phyloP scores from a whole-genome alignment of 2,329 filamentous ascomycete species.

The Penicillium sp. region DNA sequence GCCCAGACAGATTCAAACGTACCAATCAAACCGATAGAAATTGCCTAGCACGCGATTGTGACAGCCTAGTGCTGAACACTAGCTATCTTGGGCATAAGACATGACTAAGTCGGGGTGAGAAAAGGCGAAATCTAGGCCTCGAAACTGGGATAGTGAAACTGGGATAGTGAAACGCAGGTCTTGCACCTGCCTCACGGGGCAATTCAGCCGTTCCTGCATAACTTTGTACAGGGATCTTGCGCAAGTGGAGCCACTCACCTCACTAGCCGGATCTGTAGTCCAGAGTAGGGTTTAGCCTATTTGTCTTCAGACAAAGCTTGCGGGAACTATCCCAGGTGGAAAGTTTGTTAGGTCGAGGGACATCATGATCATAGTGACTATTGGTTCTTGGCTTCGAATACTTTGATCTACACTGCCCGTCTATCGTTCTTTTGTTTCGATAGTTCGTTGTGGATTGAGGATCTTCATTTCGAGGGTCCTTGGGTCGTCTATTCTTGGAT shows the following conservation, averaged over 20 bases:
- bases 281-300: not conserved
- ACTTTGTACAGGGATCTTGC: not conserved
- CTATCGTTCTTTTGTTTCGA: not conserved
- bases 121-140: not conserved
- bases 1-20: not conserved
- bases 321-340: not conserved
- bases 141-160: not conserved
- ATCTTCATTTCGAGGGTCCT: not conserved
- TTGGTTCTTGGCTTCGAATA: not conserved
- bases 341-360: not conserved
- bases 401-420: not conserved
- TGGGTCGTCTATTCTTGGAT: too few relatives aligned
- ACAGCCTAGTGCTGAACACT: not conserved
- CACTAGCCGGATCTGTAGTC: not conserved
- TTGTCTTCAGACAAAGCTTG: not conserved
- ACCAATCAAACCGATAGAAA: not conserved
- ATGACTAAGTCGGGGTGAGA: not conserved
- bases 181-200: not conserved
- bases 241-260: not conserved
- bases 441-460: not conserved
- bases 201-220: conserved; percentile 4
- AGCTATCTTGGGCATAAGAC: not conserved
- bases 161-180: not conserved
- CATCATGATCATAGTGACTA: not conserved
- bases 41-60: not conserved